Percentiles rank a stretch among this genome's conserved stretches.
Evolutionary conservation across 2,329 filamentous ascomycete genomes (phyloP).

Genomic region (Verticillium longisporum): DNA sequence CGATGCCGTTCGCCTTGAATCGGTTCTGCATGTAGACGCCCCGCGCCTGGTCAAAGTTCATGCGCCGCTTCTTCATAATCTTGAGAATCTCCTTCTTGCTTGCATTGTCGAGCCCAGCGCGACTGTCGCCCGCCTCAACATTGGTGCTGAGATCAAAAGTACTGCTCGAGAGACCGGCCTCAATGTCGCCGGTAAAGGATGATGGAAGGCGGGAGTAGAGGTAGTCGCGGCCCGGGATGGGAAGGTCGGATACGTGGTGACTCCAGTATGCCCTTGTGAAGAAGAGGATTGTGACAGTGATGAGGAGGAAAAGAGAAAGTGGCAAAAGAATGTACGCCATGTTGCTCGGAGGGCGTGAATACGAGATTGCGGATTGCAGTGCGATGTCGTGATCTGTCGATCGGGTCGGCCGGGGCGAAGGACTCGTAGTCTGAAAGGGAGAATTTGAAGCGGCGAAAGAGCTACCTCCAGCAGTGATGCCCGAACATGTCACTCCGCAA

Average conservation of each 20-base stretch:
- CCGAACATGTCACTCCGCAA: neutral
- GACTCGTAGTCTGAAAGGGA: neutral
- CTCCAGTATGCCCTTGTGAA: slow-evolving; percentile 75
- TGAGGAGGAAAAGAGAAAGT: slow-evolving; percentile 63
- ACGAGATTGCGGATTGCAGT: neutral
- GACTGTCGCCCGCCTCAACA: slow-evolving; percentile 68
- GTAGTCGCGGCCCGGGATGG: slow-evolving; percentile 48
- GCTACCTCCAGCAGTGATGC: neutral
- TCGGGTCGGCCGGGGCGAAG: neutral
- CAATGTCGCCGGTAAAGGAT: slow-evolving; percentile 77
- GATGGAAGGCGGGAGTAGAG: slow-evolving; percentile 72
- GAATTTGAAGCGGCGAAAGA: neutral
- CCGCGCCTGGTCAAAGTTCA: slow-evolving; percentile 87
- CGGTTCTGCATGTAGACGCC: slow-evolving; percentile 77
- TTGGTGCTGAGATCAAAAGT: slow-evolving; percentile 82
- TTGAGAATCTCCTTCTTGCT: slow-evolving; percentile 76
- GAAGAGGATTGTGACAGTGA: slow-evolving; percentile 70
- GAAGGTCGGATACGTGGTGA: slow-evolving; percentile 55
- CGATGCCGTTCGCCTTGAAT: slow-evolving; percentile 85
- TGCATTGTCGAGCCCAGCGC: slow-evolving; percentile 72
- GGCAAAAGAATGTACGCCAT: slow-evolving; percentile 83
- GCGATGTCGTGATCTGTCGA: neutral
- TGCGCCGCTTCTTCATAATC: slow-evolving; percentile 81
- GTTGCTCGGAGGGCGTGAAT: slow-evolving; percentile 13
- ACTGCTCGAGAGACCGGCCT: slow-evolving; percentile 74